These are phyloP conservation scores for Allodekkera sacchari DNA, from an alignment of 805 yeast genomes.

Conservation along the genomic window DNA sequence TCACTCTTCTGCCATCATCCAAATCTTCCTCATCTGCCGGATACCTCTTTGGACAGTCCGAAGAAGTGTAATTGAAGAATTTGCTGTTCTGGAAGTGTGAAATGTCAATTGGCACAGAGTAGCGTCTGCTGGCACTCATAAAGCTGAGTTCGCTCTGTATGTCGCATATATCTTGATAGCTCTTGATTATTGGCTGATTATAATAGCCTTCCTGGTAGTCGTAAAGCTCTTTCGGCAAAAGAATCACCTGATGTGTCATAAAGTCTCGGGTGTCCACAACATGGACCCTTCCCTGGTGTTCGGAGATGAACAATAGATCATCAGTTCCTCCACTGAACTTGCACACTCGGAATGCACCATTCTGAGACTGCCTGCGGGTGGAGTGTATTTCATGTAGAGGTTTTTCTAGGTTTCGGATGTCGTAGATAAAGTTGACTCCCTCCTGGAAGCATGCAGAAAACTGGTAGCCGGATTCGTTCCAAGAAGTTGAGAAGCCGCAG, in stretches of 20 bases:
- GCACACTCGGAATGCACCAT: constrained; percentile 30
- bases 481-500: constrained; percentile 77
- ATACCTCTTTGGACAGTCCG: constrained; percentile 4
- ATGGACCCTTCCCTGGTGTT: constrained; percentile 84
- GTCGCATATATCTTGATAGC: constrained; percentile 21
- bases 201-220: constrained; percentile 11
- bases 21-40: constrained; percentile 1
- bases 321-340: constrained; percentile 61
- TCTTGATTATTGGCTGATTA: constrained; percentile 21
- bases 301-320: constrained; percentile 69
- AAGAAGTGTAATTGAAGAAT: constrained; percentile 2
- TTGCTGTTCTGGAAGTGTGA: neutral
- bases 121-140: neutral
- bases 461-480: constrained; percentile 63
- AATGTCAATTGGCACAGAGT: neutral
- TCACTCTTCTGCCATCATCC: too few species aligned
- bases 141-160: constrained; percentile 2
- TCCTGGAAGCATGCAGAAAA: constrained; percentile 82
- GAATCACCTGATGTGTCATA: constrained; percentile 65
- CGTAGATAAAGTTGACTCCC: constrained; percentile 73
- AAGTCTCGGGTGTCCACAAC: constrained; percentile 70
- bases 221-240: constrained; percentile 39
- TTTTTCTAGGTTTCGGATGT: constrained; percentile 49
- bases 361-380: constrained; percentile 44
- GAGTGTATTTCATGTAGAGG: constrained; percentile 52